Percentiles rank a stretch among this genome's conserved stretches.
Evolutionary conservation across 148 eudicot species (phyloP).

Genomic region (Fagopyrum homotropicum): DNA sequence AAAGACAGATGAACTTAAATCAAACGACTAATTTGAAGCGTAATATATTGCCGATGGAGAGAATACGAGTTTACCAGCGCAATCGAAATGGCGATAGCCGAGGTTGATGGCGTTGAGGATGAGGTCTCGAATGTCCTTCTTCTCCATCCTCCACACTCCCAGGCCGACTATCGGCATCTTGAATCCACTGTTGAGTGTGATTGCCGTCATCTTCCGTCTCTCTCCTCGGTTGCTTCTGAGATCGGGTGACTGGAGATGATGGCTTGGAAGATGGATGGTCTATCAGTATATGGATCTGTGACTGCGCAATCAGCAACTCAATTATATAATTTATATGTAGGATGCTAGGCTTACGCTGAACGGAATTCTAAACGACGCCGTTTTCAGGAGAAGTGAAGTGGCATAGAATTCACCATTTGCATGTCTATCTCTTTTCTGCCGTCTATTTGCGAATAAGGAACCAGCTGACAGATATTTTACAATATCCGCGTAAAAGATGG

Average conservation of each 20-base stretch:
- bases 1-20: neutral
- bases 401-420: neutral
- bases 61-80: conserved; percentile 50
- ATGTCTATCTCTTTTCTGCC: too few relatives aligned
- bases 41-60: neutral
- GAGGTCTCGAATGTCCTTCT: conserved; percentile 59
- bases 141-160: conserved; percentile 91
- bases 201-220: conserved; percentile 32
- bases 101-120: conserved; percentile 55
- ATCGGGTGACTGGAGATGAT: neutral
- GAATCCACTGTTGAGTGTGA: conserved; percentile 65
- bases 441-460: too few relatives aligned
- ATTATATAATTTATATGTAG: neutral
- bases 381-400: neutral
- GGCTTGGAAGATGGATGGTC: neutral
- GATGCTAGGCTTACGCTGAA: neutral
- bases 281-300: neutral
- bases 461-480: too few relatives aligned
- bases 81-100: conserved; percentile 90
- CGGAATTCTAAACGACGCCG: conserved; percentile 1
- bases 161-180: conserved; percentile 84
- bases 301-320: neutral
- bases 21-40: neutral
- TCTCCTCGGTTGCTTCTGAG: neutral
- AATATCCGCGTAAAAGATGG: too few relatives aligned